Conservation (phyloP, 306 rosid genomes). For the Rubus idaeus region DNA sequence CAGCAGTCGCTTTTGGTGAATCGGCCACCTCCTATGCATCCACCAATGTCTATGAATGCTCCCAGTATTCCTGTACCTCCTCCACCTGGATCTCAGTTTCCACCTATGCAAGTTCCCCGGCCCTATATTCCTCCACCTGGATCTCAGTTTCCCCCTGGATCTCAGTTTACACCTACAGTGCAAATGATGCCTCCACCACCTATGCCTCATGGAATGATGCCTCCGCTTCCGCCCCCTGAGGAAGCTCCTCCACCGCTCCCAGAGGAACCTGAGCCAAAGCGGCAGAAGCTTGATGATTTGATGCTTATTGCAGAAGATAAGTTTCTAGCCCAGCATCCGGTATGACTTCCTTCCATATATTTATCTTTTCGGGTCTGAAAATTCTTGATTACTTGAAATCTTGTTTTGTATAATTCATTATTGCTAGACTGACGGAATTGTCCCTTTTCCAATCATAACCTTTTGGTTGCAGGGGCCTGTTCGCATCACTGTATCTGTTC, state of each 20-base stretch:
- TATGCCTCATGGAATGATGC: slow-evolving; percentile 75
- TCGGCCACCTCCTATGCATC: slow-evolving; percentile 62
- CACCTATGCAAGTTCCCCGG: slow-evolving; percentile 55
- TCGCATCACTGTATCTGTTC: slow-evolving; percentile 68
- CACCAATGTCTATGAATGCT: slow-evolving; percentile 52
- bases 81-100: slow-evolving; percentile 89
- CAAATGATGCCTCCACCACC: slow-evolving; percentile 88
- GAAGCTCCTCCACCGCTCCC: slow-evolving; percentile 98
- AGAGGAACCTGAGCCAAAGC: slow-evolving; percentile 94
- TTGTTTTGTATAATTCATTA: background rate
- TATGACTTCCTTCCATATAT: slow-evolving; percentile 29
- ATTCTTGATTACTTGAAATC: background rate
- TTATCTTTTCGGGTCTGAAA: background rate
- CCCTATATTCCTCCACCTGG: slow-evolving; percentile 53
- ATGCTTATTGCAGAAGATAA: slow-evolving; percentile 85
- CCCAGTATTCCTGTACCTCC: slow-evolving; percentile 67
- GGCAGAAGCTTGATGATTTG: slow-evolving; percentile 82
- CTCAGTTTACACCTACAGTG: slow-evolving; percentile 42
- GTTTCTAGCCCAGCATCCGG: slow-evolving; percentile 85
- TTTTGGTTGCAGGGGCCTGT: slow-evolving; percentile 63
- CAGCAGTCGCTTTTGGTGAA: slow-evolving; percentile 59
- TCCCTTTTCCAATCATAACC: background rate
- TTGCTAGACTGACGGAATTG: background rate
- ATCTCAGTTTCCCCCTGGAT: background rate
- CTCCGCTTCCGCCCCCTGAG: slow-evolving; percentile 90